A percentile compares a stretch with the other conserved stretches of the same genome.
Conservation (phyloP, 2,329 filamentous ascomycete genomes). For the Fusarium camptoceras region DNA sequence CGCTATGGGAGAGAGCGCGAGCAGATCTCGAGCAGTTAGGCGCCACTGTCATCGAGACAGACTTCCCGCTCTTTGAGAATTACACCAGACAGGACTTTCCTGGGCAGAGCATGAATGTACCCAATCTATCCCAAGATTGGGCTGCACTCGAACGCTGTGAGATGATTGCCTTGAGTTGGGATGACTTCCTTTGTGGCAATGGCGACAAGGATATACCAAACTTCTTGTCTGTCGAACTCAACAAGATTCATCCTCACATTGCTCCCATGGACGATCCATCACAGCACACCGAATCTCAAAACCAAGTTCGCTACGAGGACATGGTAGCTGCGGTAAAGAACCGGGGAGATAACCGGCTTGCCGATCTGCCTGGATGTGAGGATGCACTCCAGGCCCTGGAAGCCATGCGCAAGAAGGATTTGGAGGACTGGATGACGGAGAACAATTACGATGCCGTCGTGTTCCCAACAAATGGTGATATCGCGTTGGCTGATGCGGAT, state of each 20-base stretch:
- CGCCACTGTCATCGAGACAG: neutral
- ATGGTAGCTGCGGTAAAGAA: neutral
- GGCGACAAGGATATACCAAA: neutral
- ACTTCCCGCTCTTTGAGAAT: neutral
- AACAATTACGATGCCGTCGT: neutral
- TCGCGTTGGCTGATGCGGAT: conserved; percentile 62
- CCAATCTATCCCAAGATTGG: neutral
- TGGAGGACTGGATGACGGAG: conserved; percentile 1
- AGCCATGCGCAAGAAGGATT: neutral
- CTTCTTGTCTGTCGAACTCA: neutral
- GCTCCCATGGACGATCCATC: conserved; percentile 7
- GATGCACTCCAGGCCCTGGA: neutral
- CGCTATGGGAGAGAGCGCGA: neutral
- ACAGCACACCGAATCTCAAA: neutral
- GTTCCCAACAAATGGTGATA: conserved; percentile 61
- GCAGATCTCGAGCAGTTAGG: neutral
- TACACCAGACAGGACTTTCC: neutral
- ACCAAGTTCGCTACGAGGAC: conserved; percentile 8
- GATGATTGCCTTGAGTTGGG: conserved; percentile 7
- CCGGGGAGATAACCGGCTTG: neutral
- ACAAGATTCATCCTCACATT: neutral
- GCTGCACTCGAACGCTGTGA: neutral
- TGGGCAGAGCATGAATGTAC: neutral
- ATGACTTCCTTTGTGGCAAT: neutral
- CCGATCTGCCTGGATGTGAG: neutral